Percentiles rank a stretch among this genome's conserved stretches.
phyloP scores from a whole-genome alignment of 2,329 filamentous ascomycete genomes.

The Zymoseptoria tritici region DNA sequence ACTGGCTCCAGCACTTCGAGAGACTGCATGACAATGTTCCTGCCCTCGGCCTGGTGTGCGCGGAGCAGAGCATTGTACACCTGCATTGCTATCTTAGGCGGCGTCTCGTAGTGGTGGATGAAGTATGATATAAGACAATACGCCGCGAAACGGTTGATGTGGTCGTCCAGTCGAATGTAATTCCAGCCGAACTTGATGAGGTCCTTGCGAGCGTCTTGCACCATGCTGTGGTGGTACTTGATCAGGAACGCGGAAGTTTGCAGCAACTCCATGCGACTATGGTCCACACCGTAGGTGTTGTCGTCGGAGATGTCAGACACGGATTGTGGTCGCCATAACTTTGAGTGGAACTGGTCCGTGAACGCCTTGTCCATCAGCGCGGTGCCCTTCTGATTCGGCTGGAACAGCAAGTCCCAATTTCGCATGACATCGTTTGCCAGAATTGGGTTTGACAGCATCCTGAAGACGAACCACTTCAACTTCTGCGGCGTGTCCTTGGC shows the following conservation, averaged over 20 bases:
- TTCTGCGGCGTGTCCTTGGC: slow-evolving; percentile 72
- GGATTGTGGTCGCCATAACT: slow-evolving; percentile 82
- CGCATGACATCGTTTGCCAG: slow-evolving; percentile 93
- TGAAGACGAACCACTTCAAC: slow-evolving; percentile 87
- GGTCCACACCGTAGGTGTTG: slow-evolving; percentile 78
- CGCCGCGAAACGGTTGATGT: slow-evolving; percentile 97
- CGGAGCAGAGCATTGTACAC: slow-evolving; percentile 87
- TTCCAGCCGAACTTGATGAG: slow-evolving; percentile 99
- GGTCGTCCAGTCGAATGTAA: slow-evolving; percentile 94
- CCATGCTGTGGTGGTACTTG: slow-evolving; percentile 82
- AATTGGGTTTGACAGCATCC: slow-evolving; percentile 89
- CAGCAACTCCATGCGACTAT: slow-evolving; percentile 90
- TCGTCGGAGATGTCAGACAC: slow-evolving; percentile 73
- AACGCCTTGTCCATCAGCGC: slow-evolving; percentile 78
- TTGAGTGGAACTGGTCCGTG: slow-evolving; percentile 83
- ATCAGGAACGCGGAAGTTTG: slow-evolving; percentile 91
- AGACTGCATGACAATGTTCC: slow-evolving; percentile 85
- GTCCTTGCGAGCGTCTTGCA: slow-evolving; percentile 90
- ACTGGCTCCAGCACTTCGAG: slow-evolving; percentile 93
- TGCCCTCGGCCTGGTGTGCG: slow-evolving; percentile 91
- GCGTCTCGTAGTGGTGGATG: slow-evolving; percentile 93
- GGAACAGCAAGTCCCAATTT: slow-evolving; percentile 54
- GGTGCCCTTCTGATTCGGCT: slow-evolving; percentile 50
- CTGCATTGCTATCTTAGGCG: slow-evolving; percentile 88
- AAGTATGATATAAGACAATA: slow-evolving; percentile 98